phyloP scores from a whole-genome alignment of 441 rosid species.

The Aleurites moluccanus region DNA sequence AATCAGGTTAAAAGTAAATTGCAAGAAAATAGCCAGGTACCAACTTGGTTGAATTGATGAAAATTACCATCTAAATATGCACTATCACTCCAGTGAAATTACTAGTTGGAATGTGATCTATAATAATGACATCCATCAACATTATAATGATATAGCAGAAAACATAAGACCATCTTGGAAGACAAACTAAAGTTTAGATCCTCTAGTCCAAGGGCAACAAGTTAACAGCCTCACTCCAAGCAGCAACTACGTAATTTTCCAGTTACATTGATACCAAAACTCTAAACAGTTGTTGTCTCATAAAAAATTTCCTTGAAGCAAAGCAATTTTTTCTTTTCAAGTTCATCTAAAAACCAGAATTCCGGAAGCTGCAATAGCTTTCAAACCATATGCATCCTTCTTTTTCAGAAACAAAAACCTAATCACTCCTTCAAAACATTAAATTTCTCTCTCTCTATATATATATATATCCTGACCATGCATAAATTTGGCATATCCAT shows the following conservation, averaged over 20 bases:
- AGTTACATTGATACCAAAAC: background rate
- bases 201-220: background rate
- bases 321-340: background rate
- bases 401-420: constrained; percentile 1
- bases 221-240: background rate
- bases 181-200: background rate
- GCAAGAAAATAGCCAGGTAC: background rate
- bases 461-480: background rate
- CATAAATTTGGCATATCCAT: background rate
- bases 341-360: background rate
- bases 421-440: background rate
- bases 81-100: background rate
- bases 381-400: background rate
- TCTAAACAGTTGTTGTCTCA: background rate
- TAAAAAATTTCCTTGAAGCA: background rate
- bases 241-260: background rate
- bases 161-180: background rate
- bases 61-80: background rate
- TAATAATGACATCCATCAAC: background rate
- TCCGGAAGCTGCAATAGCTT: background rate
- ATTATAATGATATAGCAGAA: background rate
- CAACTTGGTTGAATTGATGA: background rate
- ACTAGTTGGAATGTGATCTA: background rate
- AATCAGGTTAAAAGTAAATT: background rate
- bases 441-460: background rate